Base-by-base conservation (phyloP, 2,329 filamentous ascomycete species). In the Monosporascus sp. region DNA sequence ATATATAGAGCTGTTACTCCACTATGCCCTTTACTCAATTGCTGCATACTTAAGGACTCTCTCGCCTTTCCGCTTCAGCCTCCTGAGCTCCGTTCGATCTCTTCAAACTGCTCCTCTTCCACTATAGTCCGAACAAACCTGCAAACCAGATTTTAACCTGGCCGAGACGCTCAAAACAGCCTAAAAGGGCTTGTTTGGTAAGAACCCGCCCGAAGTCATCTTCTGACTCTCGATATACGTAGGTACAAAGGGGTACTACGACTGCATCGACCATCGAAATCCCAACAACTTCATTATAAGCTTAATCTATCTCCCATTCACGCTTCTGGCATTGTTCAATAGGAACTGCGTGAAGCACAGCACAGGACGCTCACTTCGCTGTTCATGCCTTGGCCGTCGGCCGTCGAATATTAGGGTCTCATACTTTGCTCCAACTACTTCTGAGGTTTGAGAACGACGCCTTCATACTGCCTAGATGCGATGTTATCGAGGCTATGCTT, bases 401-500 rank as follows among this genome's bases (percentile, higher is more conserved):
- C 26, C 20, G 14, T 9, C n/a, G 14, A 48, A 49, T 48, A 41
- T 45, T 16, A 47, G 22, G 43, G 48, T 48, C 9, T 26, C 17
- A 19, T 37, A 31, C 14, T 38, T 20, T 9, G 7, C 14, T 47
- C 38, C 55, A 19, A 51, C 66, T 51, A 68, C 57, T 67, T 77
- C 57, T 76, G 82, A 14, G 80, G 79, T 52, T 87, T 82, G 52
- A 90, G 82, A 55, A 97, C 85, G 41, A 99, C 85, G 1, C 93
- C 94, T 67, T 97, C 94, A 66, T 96, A 97, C 64, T 96, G 91
- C 67, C 95, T 84, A 57, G 88, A 88, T 58, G 84, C 83, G 66
- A 99, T 97, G 68, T 97, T 96, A 57, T 97, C 92, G 64, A 99
- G 77, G 5, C 94, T 99, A 59, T 95, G 85, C 72, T 95, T 83